Conservation (phyloP, 192 early-diverging fungal species). For the Podila minutissima region DNA sequence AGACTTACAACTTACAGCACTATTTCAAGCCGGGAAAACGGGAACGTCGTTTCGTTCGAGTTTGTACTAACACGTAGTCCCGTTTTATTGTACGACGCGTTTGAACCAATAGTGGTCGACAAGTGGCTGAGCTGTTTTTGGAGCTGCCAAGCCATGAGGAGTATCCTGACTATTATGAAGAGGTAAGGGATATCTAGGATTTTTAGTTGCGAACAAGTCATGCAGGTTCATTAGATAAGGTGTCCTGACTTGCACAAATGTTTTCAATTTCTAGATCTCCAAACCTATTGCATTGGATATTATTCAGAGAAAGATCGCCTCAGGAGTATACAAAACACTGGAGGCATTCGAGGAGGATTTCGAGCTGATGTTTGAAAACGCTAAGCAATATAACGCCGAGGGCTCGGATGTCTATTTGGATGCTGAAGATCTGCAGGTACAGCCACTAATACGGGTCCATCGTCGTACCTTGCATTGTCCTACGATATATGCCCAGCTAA, state of each 20-base stretch:
- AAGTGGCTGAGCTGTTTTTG: conserved; percentile 76
- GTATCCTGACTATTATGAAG: conserved; percentile 90
- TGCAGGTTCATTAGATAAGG: not conserved
- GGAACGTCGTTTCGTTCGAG: not conserved
- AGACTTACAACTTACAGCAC: not conserved
- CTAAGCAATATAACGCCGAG: conserved; percentile 89
- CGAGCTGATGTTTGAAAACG: conserved; percentile 88
- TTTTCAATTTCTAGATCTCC: not conserved
- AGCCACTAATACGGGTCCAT: too few species aligned
- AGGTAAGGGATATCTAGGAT: conserved; percentile 56
- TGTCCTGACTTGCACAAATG: not conserved
- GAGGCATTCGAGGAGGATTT: conserved; percentile 80
- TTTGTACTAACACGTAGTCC: not conserved
- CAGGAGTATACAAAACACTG: conserved; percentile 67
- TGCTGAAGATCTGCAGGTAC: conserved; percentile 68
- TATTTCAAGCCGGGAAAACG: not conserved
- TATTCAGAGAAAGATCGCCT: conserved; percentile 69
- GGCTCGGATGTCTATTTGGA: conserved; percentile 88
- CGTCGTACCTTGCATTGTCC: too few species aligned
- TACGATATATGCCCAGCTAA: too few species aligned
- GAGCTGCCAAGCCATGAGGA: conserved; percentile 73
- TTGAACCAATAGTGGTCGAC: conserved; percentile 49
- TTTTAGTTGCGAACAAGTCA: too few species aligned
- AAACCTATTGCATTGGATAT: conserved; percentile 24
- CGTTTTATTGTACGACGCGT: not conserved